phyloP scores from a whole-genome alignment of 2,329 filamentous ascomycete genomes.

The Tothia fuscella region DNA sequence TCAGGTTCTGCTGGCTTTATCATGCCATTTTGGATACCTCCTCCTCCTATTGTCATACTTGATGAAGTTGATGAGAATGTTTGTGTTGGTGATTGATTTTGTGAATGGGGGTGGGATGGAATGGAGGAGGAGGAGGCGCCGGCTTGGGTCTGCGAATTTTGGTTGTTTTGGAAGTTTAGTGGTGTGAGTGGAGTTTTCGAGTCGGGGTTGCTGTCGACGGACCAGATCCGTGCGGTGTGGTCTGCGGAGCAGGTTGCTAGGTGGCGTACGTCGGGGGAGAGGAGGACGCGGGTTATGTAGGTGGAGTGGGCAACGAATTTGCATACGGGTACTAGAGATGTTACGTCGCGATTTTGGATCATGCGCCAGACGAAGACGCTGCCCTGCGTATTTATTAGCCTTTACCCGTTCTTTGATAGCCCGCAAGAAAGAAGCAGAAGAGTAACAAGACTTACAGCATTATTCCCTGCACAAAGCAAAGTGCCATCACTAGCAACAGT shows the following conservation, averaged over 20 bases:
- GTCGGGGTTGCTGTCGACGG: conserved; percentile 52
- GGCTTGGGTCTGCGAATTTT: conserved; percentile 24
- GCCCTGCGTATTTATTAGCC: too few relatives aligned
- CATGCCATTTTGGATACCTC: conserved; percentile 3
- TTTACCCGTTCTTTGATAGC: too few relatives aligned
- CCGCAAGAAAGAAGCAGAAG: too few relatives aligned
- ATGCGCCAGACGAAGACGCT: conserved; percentile 97
- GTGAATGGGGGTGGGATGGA: conserved; percentile 13
- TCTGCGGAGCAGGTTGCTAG: conserved; percentile 89
- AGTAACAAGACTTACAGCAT: too few relatives aligned
- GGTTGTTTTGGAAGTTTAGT: conserved; percentile 11
- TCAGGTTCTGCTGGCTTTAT: conserved; percentile 25
- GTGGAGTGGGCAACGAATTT: conserved; percentile 85
- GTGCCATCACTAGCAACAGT: conserved; percentile 92
- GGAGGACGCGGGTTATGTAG: conserved; percentile 82
- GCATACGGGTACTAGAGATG: conserved; percentile 73
- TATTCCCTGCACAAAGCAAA: conserved; percentile 86
- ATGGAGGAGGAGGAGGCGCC: too few relatives aligned
- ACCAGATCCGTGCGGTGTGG: conserved; percentile 94
- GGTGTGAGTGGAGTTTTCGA: conserved; percentile 13
- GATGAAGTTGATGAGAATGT: conserved; percentile 10
- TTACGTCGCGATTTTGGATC: conserved; percentile 69
- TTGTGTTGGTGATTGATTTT: conserved; percentile 2
- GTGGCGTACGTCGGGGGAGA: conserved; percentile 88
- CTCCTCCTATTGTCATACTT: conserved; percentile 10